These are phyloP conservation scores for Leptosphaerulina australis DNA, from an alignment of 2,329 filamentous ascomycete genomes.

Conservation along the genomic window DNA sequence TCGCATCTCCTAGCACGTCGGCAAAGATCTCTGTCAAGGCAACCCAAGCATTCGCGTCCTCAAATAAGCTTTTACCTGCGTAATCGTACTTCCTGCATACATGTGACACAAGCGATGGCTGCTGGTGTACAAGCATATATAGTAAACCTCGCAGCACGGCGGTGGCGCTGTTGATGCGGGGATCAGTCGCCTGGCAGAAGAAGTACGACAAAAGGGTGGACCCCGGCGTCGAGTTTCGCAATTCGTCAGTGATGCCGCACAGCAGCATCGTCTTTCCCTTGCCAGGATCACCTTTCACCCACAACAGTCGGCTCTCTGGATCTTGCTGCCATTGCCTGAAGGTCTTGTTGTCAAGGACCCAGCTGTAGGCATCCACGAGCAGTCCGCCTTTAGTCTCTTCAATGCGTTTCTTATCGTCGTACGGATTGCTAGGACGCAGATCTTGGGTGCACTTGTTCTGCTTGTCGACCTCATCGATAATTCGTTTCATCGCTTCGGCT, in stretches of 20 bases:
- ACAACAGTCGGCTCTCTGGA: conserved; percentile 39
- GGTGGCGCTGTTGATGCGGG: conserved; percentile 44
- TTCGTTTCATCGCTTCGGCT: background rate
- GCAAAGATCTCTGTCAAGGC: conserved; percentile 44
- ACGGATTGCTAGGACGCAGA: too few species aligned
- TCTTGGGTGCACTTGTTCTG: background rate
- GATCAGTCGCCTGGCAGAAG: conserved; percentile 52
- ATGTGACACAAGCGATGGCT: conserved; percentile 9
- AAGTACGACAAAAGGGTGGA: conserved; percentile 20
- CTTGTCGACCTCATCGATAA: background rate
- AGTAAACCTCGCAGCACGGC: conserved; percentile 55
- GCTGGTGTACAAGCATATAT: conserved; percentile 47
- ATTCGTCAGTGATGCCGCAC: conserved; percentile 32
- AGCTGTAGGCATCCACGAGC: background rate
- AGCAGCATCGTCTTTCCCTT: conserved; percentile 50
- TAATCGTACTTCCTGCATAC: conserved; percentile 10
- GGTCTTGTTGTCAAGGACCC: conserved; percentile 17
- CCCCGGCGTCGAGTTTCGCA: conserved; percentile 25
- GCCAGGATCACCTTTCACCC: conserved; percentile 37
- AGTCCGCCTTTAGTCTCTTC: too few species aligned
- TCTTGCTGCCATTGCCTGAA: conserved; percentile 30
- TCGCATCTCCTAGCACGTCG: conserved; percentile 48
- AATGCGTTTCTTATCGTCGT: too few species aligned
- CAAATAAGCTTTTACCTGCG: conserved; percentile 3
- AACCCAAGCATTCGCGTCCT: conserved; percentile 20